These are phyloP conservation scores for Leptosphaerulina australis DNA, from an alignment of 2,329 filamentous ascomycete genomes.

Conservation along the genomic window DNA sequence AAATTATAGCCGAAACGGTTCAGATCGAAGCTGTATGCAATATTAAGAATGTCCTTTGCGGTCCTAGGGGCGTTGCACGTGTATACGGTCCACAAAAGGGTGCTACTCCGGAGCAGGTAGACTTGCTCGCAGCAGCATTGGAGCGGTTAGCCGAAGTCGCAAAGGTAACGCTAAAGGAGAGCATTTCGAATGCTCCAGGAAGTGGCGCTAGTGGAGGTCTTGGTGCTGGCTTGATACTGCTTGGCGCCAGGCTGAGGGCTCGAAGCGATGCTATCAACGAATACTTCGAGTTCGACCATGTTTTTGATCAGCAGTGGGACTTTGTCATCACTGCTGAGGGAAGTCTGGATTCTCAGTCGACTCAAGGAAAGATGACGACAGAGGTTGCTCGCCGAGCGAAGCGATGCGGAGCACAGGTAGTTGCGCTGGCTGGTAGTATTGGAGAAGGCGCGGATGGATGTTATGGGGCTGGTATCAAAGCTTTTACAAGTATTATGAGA, in stretches of 20 bases:
- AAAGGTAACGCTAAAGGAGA: slow-evolving; percentile 41
- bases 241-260: slow-evolving; percentile 55
- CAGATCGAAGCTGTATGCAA: slow-evolving; percentile 60
- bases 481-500: slow-evolving; percentile 46
- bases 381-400: slow-evolving; percentile 59
- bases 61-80: slow-evolving; percentile 56
- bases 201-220: slow-evolving; percentile 61
- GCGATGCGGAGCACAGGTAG: slow-evolving; percentile 55
- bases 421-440: slow-evolving; percentile 44
- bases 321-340: slow-evolving; percentile 62
- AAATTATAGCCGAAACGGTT: slow-evolving; percentile 32
- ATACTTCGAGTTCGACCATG: slow-evolving; percentile 56
- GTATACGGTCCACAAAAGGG: slow-evolving; percentile 62
- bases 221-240: slow-evolving; percentile 57
- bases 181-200: slow-evolving; percentile 52
- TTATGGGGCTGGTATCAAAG: slow-evolving; percentile 42
- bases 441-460: slow-evolving; percentile 38
- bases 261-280: slow-evolving; percentile 59
- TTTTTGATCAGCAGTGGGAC: slow-evolving; percentile 56
- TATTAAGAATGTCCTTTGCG: slow-evolving; percentile 59
- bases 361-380: slow-evolving; percentile 60
- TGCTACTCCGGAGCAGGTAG: slow-evolving; percentile 52
- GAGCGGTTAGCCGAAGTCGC: slow-evolving; percentile 51
- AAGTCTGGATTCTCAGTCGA: slow-evolving; percentile 59
- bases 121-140: slow-evolving; percentile 52